phyloP scores from a whole-genome alignment of 2,329 filamentous ascomycete genomes.

The Pseudocercospora crystallina region DNA sequence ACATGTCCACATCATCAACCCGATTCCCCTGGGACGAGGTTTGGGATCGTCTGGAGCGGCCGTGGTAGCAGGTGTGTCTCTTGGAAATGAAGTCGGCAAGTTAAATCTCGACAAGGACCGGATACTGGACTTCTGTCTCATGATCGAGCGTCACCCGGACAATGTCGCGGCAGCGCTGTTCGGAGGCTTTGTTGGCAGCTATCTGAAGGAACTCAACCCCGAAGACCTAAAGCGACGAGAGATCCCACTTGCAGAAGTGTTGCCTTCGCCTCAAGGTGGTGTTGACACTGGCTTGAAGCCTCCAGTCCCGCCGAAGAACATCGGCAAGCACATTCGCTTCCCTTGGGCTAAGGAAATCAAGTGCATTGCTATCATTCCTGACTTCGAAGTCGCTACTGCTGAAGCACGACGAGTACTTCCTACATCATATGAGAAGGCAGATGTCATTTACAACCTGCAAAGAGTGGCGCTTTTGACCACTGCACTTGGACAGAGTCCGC shows the following conservation, averaged over 20 bases:
- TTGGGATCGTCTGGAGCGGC: conserved; percentile 94
- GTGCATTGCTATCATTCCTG: conserved; percentile 91
- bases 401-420: conserved; percentile 85
- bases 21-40: conserved; percentile 87
- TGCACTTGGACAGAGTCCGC: conserved; percentile 83
- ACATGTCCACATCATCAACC: conserved; percentile 91
- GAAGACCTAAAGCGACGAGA: conserved; percentile 88
- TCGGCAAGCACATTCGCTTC: conserved; percentile 96
- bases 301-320: conserved; percentile 84
- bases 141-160: conserved; percentile 92
- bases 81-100: conserved; percentile 84
- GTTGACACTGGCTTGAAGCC: conserved; percentile 84
- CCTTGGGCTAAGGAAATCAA: conserved; percentile 94
- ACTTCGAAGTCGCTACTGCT: conserved; percentile 94
- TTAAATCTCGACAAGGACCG: conserved; percentile 75
- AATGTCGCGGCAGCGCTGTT: conserved; percentile 94
- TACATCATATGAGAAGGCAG: conserved; percentile 71
- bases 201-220: conserved; percentile 85
- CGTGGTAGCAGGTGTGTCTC: conserved; percentile 89
- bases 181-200: conserved; percentile 94
- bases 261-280: conserved; percentile 86
- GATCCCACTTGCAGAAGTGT: conserved; percentile 89
- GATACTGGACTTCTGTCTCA: conserved; percentile 92
- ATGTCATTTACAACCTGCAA: conserved; percentile 95
- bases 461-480: conserved; percentile 87